phyloP scores from a whole-genome alignment of 164 flowering plant genomes.

The Vitis riparia region DNA sequence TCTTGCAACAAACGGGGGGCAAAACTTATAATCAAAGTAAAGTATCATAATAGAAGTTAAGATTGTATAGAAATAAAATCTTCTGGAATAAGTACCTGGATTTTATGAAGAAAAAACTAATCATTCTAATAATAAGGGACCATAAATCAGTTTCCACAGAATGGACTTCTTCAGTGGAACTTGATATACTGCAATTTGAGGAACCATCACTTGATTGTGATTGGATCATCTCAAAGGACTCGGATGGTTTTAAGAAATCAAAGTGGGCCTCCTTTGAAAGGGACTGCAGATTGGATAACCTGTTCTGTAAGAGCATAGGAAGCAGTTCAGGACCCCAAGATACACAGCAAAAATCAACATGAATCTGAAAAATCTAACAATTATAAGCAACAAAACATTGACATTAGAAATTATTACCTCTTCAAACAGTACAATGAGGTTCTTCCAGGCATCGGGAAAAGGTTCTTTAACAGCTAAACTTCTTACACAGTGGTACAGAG shows the following conservation, averaged over 20 bases:
- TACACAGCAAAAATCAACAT: background rate
- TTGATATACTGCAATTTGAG: constrained; percentile 5
- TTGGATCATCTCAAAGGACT: constrained; percentile 8
- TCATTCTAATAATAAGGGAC: constrained; percentile 55
- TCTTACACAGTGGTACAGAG: constrained; percentile 78
- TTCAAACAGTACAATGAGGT: constrained; percentile 71
- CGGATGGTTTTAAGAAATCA: constrained; percentile 54
- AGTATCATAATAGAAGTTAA: background rate
- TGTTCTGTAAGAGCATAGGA: constrained; percentile 56
- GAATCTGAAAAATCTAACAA: background rate
- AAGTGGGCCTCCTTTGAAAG: constrained; percentile 39
- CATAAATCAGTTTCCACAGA: constrained; percentile 35
- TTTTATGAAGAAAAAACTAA: constrained; percentile 55
- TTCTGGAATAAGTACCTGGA: constrained; percentile 46
- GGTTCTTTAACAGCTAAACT: constrained; percentile 85
- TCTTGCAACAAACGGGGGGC: too few relatives aligned
- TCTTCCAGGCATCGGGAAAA: constrained; percentile 82
- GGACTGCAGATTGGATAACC: constrained; percentile 37
- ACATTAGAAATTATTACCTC: constrained; percentile 37
- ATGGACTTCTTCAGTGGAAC: constrained; percentile 17
- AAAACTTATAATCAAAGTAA: background rate
- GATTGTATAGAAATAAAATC: background rate
- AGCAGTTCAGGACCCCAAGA: constrained; percentile 9
- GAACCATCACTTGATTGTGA: constrained; percentile 14
- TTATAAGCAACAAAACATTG: background rate